Conservation (phyloP, 805 yeast genomes). For the Tetrapisispora taiwanensis region DNA sequence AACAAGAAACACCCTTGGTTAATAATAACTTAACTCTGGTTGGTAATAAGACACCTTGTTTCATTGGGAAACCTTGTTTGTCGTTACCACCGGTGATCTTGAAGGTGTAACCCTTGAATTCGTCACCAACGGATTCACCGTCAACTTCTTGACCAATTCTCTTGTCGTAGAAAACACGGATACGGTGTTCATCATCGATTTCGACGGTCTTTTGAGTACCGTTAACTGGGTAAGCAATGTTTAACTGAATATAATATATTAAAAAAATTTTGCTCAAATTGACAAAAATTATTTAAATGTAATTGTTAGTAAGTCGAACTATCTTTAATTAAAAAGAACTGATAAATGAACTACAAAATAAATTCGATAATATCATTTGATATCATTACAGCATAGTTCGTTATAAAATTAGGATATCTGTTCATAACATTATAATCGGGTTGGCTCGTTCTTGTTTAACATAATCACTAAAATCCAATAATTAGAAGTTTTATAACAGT, state of each 20-base stretch:
- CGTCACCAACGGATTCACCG: conserved; percentile 97
- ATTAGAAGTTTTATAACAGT: too few relatives aligned
- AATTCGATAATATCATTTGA: background rate
- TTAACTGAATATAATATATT: conserved; percentile 48
- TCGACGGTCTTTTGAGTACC: conserved; percentile 98
- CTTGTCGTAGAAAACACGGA: conserved; percentile 97
- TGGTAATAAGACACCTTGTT: conserved; percentile 99
- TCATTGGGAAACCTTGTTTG: conserved; percentile 99
- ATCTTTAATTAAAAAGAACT: background rate
- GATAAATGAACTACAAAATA: background rate
- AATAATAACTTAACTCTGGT: conserved; percentile 96
- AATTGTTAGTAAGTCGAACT: background rate
- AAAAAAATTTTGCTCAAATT: conserved; percentile 12
- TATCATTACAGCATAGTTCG: too few relatives aligned
- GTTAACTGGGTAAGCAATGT: conserved; percentile 99
- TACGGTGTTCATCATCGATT: conserved; percentile 97
- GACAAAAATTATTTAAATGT: background rate
- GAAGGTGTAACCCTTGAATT: conserved; percentile 98
- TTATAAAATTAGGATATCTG: too few relatives aligned
- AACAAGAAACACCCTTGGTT: conserved; percentile 92
- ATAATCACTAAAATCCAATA: too few relatives aligned
- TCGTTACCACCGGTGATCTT: conserved; percentile 99
- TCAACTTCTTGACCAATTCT: conserved; percentile 99
- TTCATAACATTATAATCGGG: too few relatives aligned
- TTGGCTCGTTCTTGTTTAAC: too few relatives aligned